Evolutionary conservation across 2,329 filamentous ascomycete species (phyloP).

Genomic region (Colletotrichum filicis): DNA sequence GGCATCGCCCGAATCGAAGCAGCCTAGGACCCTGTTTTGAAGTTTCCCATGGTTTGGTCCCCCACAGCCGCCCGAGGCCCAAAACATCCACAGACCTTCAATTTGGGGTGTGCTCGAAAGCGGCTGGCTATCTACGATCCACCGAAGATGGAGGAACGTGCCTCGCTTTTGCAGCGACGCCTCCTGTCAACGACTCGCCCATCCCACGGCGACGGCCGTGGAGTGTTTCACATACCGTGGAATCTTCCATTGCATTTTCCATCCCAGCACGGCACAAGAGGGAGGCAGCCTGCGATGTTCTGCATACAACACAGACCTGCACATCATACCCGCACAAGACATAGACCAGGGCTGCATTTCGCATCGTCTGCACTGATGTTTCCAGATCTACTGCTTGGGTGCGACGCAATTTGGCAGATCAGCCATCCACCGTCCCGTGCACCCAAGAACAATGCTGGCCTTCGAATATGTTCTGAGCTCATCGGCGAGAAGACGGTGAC

Average conservation of each 20-base stretch:
- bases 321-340: constrained; percentile 7
- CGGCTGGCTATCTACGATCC: background rate
- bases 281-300: background rate
- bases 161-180: constrained; percentile 12
- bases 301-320: constrained; percentile 12
- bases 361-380: constrained; percentile 24
- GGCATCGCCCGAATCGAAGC: constrained; percentile 26
- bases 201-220: constrained; percentile 16
- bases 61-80: constrained; percentile 5
- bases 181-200: constrained; percentile 30
- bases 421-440: background rate
- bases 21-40: constrained; percentile 19
- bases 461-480: background rate
- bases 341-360: background rate
- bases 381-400: constrained; percentile 11
- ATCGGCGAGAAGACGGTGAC: background rate
- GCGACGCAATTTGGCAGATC: constrained; percentile 6
- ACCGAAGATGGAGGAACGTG: background rate
- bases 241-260: constrained; percentile 15
- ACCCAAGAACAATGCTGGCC: background rate
- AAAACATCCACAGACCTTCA: constrained; percentile 6
- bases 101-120: constrained; percentile 3
- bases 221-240: constrained; percentile 23
- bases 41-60: background rate
- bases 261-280: constrained; percentile 7